These are phyloP conservation scores for Nemania abortiva DNA, from an alignment of 2,329 filamentous ascomycete genomes.

Conservation along the genomic window DNA sequence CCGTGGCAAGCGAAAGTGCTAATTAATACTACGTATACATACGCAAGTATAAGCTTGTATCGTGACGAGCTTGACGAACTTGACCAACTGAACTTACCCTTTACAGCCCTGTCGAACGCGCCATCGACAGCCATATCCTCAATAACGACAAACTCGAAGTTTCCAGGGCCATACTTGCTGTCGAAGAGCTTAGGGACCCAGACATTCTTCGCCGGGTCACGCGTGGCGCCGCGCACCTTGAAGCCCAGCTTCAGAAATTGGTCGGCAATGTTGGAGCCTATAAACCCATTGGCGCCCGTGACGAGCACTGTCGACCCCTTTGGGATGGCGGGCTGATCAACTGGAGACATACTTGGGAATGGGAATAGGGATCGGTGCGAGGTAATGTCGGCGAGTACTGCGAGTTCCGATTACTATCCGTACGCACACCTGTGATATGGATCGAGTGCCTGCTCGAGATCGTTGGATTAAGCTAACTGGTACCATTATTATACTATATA, in stretches of 20 bases:
- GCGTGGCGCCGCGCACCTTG: constrained; percentile 55
- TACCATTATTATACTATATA: too few species aligned
- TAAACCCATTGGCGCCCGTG: constrained; percentile 57
- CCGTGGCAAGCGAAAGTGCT: too few species aligned
- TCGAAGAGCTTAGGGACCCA: constrained; percentile 41
- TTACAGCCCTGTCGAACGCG: constrained; percentile 39
- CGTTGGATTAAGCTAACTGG: too few species aligned
- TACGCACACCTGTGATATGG: too few species aligned
- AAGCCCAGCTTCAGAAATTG: constrained; percentile 56
- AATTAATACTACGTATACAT: too few species aligned
- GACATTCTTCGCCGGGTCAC: constrained; percentile 33
- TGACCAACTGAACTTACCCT: constrained; percentile 22
- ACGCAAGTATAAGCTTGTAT: too few species aligned
- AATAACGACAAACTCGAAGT: constrained; percentile 40
- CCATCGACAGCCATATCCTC: constrained; percentile 36
- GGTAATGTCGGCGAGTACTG: too few species aligned
- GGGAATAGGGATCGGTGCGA: too few species aligned
- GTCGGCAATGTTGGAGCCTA: constrained; percentile 57
- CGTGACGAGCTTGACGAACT: too few species aligned
- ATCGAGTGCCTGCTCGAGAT: too few species aligned
- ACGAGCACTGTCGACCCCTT: constrained; percentile 54
- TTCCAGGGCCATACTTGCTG: constrained; percentile 38
- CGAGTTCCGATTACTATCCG: too few species aligned
- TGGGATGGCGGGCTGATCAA: constrained; percentile 33
- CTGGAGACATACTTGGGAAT: constrained; percentile 23